A percentile compares a stretch with the other conserved stretches of the same genome.
phyloP scores from a whole-genome alignment of 805 yeast genomes.

The Brettanomyces anomalus region DNA sequence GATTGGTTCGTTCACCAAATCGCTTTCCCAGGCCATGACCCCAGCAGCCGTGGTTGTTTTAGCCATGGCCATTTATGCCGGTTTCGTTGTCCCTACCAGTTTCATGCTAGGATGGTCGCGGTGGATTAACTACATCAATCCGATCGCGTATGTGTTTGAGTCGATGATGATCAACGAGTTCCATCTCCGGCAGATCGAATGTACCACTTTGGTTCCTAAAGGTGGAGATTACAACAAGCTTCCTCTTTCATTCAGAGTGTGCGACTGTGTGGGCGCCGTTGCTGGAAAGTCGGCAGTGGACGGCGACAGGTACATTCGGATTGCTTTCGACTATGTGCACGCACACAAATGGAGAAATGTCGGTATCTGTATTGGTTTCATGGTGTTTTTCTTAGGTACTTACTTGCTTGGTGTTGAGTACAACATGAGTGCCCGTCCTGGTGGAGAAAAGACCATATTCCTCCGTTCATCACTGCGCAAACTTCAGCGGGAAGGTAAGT shows the following conservation, averaged over 20 bases:
- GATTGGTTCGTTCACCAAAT: slow-evolving; percentile 37
- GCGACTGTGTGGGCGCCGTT: slow-evolving; percentile 40
- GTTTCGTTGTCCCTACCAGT: slow-evolving; percentile 47
- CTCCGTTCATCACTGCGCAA: slow-evolving; percentile 35
- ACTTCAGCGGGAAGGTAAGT: slow-evolving; percentile 9
- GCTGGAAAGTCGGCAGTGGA: slow-evolving; percentile 40
- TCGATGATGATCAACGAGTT: slow-evolving; percentile 49
- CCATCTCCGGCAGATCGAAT: slow-evolving; percentile 31
- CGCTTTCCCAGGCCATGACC: slow-evolving; percentile 45
- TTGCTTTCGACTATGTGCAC: slow-evolving; percentile 40
- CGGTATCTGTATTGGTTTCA: slow-evolving; percentile 52
- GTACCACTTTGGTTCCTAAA: slow-evolving; percentile 35
- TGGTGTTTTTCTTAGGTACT: slow-evolving; percentile 40
- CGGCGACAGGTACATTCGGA: slow-evolving; percentile 46
- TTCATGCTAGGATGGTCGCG: slow-evolving; percentile 53
- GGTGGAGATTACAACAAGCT: slow-evolving; percentile 16
- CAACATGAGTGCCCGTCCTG: slow-evolving; percentile 49
- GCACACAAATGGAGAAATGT: slow-evolving; percentile 72
- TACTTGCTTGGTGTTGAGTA: slow-evolving; percentile 46
- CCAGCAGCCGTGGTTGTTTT: slow-evolving; percentile 44
- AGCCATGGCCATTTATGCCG: slow-evolving; percentile 41
- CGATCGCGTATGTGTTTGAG: slow-evolving; percentile 47
- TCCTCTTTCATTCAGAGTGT: slow-evolving; percentile 7
- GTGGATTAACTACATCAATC: slow-evolving; percentile 53
- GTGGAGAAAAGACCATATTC: slow-evolving; percentile 58